Evolutionary conservation across 768 basidiomycete genomes (phyloP), one percentile per base, ranked within the genome.

Genomic region (Psilocybe subaeruginosa): DNA sequence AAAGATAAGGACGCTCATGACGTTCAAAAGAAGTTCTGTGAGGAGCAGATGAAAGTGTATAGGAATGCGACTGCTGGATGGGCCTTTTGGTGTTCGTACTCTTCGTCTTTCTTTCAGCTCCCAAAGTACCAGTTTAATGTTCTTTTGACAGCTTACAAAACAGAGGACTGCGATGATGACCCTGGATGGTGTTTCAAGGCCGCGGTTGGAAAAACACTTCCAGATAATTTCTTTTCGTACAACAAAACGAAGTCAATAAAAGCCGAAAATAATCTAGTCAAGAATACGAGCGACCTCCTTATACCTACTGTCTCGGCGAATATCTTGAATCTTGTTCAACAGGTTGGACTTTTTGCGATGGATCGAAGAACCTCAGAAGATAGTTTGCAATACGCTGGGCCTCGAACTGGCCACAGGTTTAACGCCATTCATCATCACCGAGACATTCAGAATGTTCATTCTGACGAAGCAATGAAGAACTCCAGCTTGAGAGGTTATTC

Each of bases 101-200:
- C 14, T n/a, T n/a, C 49, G 1, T 49, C 17, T 46, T 41, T 23
- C 37, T 48, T 8, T 35, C 6, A 51, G 1, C 31, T n/a, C 16
- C 29, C 2, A 5, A 39, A 39, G 37, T 48, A 23, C 39, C 58
- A 43, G 12, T 43, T 31, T 54, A 43, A 58, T 47, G 14, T 58
- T 56, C 62, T 39, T 50, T 17, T 39, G 12, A 8, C 56, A 88
- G 85, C 86, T 3, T 89, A 86, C 64, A 76, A 79, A 58, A 88
- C 84, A 62, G 90, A 91, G 67, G 77, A 73, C 8, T 91, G 88
- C 61, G 74, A 80, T 6, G 70, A 74, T 17, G 87, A 89, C 60
- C 77, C 78, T 11, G 87, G 82, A 7, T 91, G 89, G 90, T 91
- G 89, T 67, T 90, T 91, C 78, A 82, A 78, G 55, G 71, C 78